Percentiles rank a stretch among this genome's conserved stretches.
Conservation (phyloP, 805 yeast species). For the Isabelozyma pseudorhagii region DNA sequence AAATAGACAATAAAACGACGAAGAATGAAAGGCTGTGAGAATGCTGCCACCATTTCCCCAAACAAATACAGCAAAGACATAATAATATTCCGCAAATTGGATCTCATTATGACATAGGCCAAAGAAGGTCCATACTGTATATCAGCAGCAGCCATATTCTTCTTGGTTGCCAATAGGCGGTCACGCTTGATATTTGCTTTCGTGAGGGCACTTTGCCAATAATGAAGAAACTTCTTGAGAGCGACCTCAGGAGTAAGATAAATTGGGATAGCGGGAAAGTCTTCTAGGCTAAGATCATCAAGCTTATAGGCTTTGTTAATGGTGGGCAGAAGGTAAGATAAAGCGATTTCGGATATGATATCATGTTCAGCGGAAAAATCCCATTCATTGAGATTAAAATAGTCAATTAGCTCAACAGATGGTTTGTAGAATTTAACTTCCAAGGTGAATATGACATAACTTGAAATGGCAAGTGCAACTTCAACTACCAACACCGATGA, state of each 20-base stretch:
- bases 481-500: slow-evolving; percentile 8
- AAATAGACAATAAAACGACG: slow-evolving; percentile 26
- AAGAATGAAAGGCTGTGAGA: slow-evolving; percentile 28
- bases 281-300: slow-evolving; percentile 8
- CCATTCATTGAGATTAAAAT: slow-evolving; percentile 10
- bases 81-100: slow-evolving; percentile 11
- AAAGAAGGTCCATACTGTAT: slow-evolving; percentile 17
- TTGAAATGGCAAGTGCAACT: slow-evolving; percentile 10
- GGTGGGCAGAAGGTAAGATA: slow-evolving; percentile 12
- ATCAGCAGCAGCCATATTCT: slow-evolving; percentile 6
- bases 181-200: slow-evolving; percentile 6
- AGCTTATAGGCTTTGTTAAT: slow-evolving; percentile 9
- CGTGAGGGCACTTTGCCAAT: slow-evolving; percentile 19
- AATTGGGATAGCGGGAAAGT: slow-evolving; percentile 10
- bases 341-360: slow-evolving; percentile 9
- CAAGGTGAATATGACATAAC: slow-evolving; percentile 11
- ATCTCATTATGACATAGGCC: slow-evolving; percentile 14
- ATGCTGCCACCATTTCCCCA: slow-evolving; percentile 17
- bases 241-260: slow-evolving; percentile 13
- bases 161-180: slow-evolving; percentile 5
- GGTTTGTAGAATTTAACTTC: slow-evolving; percentile 17
- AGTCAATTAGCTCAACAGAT: slow-evolving; percentile 14
- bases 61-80: slow-evolving; percentile 13
- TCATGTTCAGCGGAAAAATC: slow-evolving; percentile 6
- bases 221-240: slow-evolving; percentile 12